Conservation (phyloP, 176 grass and related monocot species). For the Raddia distichophylla region DNA sequence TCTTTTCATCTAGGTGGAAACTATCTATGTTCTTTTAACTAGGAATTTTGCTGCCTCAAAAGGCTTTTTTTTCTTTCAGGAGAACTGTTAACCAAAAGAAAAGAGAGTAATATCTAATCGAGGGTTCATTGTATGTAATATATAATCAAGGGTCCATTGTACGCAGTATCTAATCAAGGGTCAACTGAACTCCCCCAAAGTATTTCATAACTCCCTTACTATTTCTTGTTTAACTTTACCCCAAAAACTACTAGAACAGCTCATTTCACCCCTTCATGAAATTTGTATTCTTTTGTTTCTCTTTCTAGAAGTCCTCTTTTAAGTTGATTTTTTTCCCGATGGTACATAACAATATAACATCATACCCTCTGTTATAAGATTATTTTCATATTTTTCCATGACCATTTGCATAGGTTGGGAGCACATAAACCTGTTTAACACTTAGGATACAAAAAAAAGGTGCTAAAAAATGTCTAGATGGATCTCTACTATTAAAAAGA, state of each 20-base stretch:
- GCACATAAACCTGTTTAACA: background rate
- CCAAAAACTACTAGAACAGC: background rate
- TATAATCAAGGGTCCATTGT: too few species aligned
- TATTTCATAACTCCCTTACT: background rate
- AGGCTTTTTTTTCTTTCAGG: background rate
- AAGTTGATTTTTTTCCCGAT: background rate
- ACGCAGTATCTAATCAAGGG: too few species aligned
- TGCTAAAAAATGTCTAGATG: too few species aligned
- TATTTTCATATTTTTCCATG: background rate
- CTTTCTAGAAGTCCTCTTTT: background rate
- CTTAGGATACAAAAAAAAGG: background rate
- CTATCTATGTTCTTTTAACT: background rate
- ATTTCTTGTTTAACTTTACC: background rate
- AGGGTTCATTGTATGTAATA: background rate
- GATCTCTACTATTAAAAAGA: too few species aligned
- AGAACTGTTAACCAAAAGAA: background rate
- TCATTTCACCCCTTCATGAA: background rate
- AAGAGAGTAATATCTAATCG: background rate
- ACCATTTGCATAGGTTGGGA: background rate
- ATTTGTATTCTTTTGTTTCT: background rate
- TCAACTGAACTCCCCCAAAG: too few species aligned
- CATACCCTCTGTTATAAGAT: background rate
- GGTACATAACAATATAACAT: background rate
- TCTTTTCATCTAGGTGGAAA: slow-evolving; percentile 24
- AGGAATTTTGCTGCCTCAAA: background rate